A percentile compares a stretch with the other conserved stretches of the same genome.
Conservation (phyloP, 306 rosid genomes). For the Spatholobus suberectus region DNA sequence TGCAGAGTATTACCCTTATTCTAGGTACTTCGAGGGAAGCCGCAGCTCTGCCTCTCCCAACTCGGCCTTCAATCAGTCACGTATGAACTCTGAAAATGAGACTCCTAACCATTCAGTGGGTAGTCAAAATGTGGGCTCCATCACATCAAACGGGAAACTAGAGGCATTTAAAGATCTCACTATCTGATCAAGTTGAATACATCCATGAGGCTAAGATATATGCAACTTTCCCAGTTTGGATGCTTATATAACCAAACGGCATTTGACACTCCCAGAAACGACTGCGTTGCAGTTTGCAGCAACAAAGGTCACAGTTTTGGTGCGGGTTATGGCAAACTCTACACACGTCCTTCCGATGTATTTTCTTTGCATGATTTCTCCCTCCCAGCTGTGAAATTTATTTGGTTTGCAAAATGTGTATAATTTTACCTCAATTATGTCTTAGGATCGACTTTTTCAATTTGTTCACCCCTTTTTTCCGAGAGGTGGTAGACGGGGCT, state of each 20-base stretch:
- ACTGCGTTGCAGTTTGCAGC: slow-evolving; percentile 45
- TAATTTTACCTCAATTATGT: slow-evolving; percentile 53
- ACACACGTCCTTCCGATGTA: slow-evolving; percentile 24
- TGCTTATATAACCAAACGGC: slow-evolving; percentile 45
- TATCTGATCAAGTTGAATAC: slow-evolving; percentile 47
- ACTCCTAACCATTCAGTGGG: slow-evolving; percentile 46
- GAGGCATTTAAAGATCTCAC: slow-evolving; percentile 70
- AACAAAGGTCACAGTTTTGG: slow-evolving; percentile 48
- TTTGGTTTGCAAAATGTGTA: slow-evolving; percentile 75
- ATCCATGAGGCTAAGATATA: slow-evolving; percentile 26
- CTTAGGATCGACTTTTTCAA: slow-evolving; percentile 48
- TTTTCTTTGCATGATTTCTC: slow-evolving; percentile 36
- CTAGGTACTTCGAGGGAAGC: slow-evolving; percentile 76
- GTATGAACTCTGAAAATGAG: slow-evolving; percentile 66
- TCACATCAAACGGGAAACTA: slow-evolving; percentile 70
- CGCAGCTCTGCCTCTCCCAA: slow-evolving; percentile 77
- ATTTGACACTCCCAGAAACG: slow-evolving; percentile 30
- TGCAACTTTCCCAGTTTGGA: slow-evolving; percentile 25
- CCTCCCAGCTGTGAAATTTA: slow-evolving; percentile 51
- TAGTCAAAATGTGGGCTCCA: slow-evolving; percentile 50
- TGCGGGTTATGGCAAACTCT: slow-evolving; percentile 38
- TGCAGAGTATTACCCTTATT: slow-evolving; percentile 76
- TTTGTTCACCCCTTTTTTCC: slow-evolving; percentile 54
- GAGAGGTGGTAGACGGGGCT: slow-evolving; percentile 53
- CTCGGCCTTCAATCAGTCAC: slow-evolving; percentile 55